These are phyloP conservation scores for Cystofilobasidium ferigula DNA, from an alignment of 768 basidiomycete species.

Conservation along the genomic window DNA sequence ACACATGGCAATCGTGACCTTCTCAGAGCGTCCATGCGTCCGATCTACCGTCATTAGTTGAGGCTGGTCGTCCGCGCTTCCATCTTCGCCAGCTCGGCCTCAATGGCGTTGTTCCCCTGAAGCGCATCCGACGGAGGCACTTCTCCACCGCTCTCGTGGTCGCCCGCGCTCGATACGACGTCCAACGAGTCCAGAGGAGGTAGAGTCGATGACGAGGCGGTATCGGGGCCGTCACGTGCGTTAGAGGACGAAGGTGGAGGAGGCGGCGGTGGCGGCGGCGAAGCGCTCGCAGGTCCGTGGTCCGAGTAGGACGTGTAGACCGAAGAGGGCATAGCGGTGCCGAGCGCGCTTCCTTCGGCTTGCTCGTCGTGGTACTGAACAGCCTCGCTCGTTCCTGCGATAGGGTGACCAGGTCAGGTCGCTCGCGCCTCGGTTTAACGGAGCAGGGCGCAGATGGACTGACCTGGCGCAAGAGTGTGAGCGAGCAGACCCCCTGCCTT, in stretches of 20 bases:
- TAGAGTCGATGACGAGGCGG: background rate
- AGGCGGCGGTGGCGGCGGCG: too few relatives aligned
- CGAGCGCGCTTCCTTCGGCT: background rate
- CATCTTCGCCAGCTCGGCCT: slow-evolving; percentile 3
- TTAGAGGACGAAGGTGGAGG: too few relatives aligned
- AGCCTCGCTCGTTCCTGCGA: background rate
- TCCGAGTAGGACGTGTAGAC: background rate
- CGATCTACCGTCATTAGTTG: background rate
- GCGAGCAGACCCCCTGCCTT: background rate
- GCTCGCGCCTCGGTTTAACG: too few relatives aligned
- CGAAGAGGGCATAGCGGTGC: background rate
- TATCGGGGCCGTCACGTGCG: too few relatives aligned
- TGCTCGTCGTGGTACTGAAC: background rate
- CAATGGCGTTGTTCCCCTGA: background rate
- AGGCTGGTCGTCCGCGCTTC: background rate
- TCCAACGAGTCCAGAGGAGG: background rate
- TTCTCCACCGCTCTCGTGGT: background rate
- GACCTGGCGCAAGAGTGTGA: background rate
- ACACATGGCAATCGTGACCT: too few relatives aligned
- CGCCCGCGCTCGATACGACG: background rate
- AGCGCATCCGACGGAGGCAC: background rate
- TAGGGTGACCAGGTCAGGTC: too few relatives aligned
- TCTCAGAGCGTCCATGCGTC: background rate
- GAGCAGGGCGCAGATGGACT: background rate
- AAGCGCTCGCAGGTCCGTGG: background rate